These are phyloP conservation scores for Anaeramoeba ignava DNA, from an alignment of 78 protist genomes.

Conservation along the genomic window DNA sequence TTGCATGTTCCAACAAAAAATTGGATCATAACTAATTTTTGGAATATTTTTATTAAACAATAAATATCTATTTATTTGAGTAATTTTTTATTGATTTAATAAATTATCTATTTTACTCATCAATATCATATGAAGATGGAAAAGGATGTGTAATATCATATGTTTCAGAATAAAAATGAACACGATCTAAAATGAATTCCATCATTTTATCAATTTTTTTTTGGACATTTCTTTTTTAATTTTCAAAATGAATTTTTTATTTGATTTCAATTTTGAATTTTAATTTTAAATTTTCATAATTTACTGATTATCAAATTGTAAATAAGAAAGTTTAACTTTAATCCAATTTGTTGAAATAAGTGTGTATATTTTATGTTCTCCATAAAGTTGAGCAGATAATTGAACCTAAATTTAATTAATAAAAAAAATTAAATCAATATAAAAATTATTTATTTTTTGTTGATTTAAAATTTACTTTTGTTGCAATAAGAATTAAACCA, in stretches of 20 bases:
- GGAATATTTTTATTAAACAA: background rate
- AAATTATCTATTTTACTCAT: background rate
- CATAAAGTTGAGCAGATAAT: no score
- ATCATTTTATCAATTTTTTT: background rate
- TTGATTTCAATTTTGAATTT: no score
- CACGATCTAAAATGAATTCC: background rate
- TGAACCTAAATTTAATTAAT: no score
- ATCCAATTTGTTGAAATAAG: no score
- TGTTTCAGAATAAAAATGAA: constrained; percentile 1
- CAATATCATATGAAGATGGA: background rate
- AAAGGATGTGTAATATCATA: background rate
- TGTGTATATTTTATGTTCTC: no score
- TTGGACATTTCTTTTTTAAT: background rate
- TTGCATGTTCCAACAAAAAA: background rate
- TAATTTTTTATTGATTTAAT: background rate
- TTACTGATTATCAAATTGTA: no score
- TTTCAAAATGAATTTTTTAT: no score
- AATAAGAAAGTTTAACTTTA: no score
- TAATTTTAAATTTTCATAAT: no score
- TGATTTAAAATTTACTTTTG: no score
- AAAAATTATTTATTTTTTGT: no score
- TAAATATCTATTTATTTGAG: background rate
- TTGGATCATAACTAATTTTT: background rate
- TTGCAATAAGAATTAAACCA: background rate
- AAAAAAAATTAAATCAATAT: no score